Base-by-base conservation (phyloP, 2,329 filamentous ascomycete genomes). In the Trichophyton verrucosum region DNA sequence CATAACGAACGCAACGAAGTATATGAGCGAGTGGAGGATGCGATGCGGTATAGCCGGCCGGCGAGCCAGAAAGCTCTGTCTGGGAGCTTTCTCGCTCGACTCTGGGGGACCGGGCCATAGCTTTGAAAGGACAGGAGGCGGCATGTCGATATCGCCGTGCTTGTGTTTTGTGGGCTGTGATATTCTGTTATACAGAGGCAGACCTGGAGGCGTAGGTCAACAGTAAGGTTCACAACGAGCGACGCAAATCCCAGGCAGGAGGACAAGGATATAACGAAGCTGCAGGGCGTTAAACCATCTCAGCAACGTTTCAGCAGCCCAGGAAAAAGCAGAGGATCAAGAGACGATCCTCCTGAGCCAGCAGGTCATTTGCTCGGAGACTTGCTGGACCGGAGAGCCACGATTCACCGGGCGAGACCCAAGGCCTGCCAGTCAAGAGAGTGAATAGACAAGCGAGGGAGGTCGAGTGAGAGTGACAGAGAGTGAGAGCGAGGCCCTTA, bases 1-100 rank as follows among this genome's bases (percentile, higher is more conserved):
- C 72, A 95, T 95, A 65, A 92, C 79, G 65, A 88, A 81, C 44
- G 87, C 81, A 63, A 94, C 70, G 63, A 91, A 77, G 71, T 94
- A 92, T 68, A 87, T 81, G 65, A 53, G 49, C 36, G 83, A 83
- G 55, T 87, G 84, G 55, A 86, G 70, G 24, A 86, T 72, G 20
- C 62, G 62, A 30, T 59, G 57, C 38, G 40, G 24, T 33, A 59
- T 47, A n/a, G 55, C 55, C 7, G 55, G 38, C 17, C 49, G 49
- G 3, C 49, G 49, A 24, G 22, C 17, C n/a, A 53, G 13, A 8
- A 53, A 53, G 22, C 49, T n/a, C 49, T 33, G 22, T 13, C 22
- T 30, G n/a, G 49, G 49, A 53, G 49, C 13, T 24, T 53, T 53
- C 22, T 51, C 61, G 55, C 46, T 51, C 30, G 7, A 46, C n/a